phyloP scores from a whole-genome alignment of 2,329 filamentous ascomycete species.

The Monilinia vaccinii-corymbosi region DNA sequence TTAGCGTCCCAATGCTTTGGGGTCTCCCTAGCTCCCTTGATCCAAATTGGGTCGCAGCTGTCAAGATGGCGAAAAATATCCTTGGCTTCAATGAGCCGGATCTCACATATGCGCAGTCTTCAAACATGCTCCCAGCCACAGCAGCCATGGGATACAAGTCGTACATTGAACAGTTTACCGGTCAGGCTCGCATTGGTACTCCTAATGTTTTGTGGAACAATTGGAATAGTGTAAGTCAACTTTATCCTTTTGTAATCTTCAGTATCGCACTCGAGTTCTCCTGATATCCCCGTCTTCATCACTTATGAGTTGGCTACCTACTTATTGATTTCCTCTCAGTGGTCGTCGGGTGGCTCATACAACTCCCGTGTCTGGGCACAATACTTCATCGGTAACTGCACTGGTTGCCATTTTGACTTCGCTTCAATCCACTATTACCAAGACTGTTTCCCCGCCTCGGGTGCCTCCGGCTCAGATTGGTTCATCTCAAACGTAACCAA shows the following conservation, averaged over 20 bases:
- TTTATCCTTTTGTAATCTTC: neutral
- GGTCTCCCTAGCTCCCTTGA: slow-evolving; percentile 37
- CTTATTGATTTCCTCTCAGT: slow-evolving; percentile 24
- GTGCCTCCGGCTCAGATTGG: slow-evolving; percentile 27
- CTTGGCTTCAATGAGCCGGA: slow-evolving; percentile 66
- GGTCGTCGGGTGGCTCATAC: slow-evolving; percentile 26
- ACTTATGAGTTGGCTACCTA: neutral
- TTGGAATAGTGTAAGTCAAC: slow-evolving; percentile 1
- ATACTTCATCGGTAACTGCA: slow-evolving; percentile 34
- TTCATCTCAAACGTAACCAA: slow-evolving; percentile 35
- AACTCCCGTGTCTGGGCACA: slow-evolving; percentile 35
- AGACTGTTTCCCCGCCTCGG: slow-evolving; percentile 26
- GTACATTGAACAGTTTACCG: slow-evolving; percentile 35
- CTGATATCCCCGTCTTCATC: neutral
- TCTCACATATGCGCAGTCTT: slow-evolving; percentile 38
- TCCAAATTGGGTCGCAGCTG: slow-evolving; percentile 40
- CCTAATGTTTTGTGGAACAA: slow-evolving; percentile 34
- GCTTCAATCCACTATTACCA: slow-evolving; percentile 38
- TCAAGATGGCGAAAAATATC: slow-evolving; percentile 44
- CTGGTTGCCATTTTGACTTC: slow-evolving; percentile 35
- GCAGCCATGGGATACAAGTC: slow-evolving; percentile 33
- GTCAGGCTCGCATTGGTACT: slow-evolving; percentile 33
- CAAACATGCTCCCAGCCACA: slow-evolving; percentile 35
- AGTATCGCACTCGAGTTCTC: neutral
- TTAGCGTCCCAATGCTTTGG: slow-evolving; percentile 55